A percentile compares a stretch with the other conserved stretches of the same genome.
These are phyloP conservation scores for Hemileia vastatrix DNA, from an alignment of 1,284 basidiomycete species.

Conservation along the genomic window DNA sequence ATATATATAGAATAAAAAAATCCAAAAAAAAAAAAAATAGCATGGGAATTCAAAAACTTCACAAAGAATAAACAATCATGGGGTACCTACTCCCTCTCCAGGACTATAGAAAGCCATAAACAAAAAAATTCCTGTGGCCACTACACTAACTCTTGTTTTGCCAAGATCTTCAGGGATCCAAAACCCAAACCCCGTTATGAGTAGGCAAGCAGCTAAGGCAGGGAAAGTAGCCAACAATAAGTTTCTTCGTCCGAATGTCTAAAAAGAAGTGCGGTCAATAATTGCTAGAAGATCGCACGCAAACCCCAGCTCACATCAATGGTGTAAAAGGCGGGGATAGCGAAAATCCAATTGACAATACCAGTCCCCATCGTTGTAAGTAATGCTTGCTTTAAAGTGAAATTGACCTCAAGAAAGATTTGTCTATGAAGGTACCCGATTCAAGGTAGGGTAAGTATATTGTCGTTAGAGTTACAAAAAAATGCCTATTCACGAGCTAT, in stretches of 20 bases:
- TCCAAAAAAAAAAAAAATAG: conserved; percentile 52
- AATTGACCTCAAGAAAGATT: conserved; percentile 56
- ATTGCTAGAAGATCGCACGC: not conserved
- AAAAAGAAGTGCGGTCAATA: not conserved
- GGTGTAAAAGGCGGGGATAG: conserved; percentile 45
- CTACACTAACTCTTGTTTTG: conserved; percentile 55
- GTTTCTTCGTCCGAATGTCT: conserved; percentile 58
- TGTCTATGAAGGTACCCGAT: not conserved
- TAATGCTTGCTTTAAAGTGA: conserved; percentile 50
- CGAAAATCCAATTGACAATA: conserved; percentile 52
- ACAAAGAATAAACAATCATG: conserved; percentile 48
- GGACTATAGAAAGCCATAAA: conserved; percentile 45
- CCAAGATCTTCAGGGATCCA: conserved; percentile 69
- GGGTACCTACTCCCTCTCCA: conserved; percentile 48
- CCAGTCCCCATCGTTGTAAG: conserved; percentile 58
- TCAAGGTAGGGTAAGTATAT: not conserved
- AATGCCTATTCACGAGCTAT: conserved; percentile 14
- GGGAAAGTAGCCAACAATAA: conserved; percentile 60
- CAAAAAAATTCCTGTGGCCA: conserved; percentile 45
- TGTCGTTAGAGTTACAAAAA: conserved; percentile 46
- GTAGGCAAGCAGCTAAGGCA: conserved; percentile 56
- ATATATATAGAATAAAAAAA: conserved; percentile 64
- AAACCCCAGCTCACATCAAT: conserved; percentile 49
- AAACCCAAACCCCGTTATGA: conserved; percentile 55
- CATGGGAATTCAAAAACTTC: conserved; percentile 57